A percentile compares a stretch with the other conserved stretches of the same genome.
phyloP scores from a whole-genome alignment of 75 land plant genomes.

The Pseudotsuga menziesii region DNA sequence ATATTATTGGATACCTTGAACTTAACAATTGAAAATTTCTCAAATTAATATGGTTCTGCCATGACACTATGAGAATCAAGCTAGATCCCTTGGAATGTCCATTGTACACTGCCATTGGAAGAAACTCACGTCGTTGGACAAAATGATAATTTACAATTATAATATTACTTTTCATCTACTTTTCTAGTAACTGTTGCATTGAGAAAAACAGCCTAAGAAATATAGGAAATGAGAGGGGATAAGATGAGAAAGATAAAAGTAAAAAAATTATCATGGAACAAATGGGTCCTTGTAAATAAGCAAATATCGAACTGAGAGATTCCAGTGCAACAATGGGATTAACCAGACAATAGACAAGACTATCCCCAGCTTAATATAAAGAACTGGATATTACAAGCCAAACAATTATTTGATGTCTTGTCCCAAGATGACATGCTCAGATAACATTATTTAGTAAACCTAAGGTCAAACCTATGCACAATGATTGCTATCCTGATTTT shows the following conservation, averaged over 20 bases:
- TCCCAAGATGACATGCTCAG: not conserved
- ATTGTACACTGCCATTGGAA: not conserved
- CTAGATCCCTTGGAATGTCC: not conserved
- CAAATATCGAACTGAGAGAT: not conserved
- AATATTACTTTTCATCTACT: not conserved
- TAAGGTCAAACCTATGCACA: not conserved
- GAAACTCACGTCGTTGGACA: not conserved
- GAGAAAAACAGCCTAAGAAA: not conserved
- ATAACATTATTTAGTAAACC: not conserved
- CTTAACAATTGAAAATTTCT: not conserved
- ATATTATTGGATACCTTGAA: not conserved
- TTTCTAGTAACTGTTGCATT: not conserved
- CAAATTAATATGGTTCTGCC: not conserved
- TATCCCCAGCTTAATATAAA: not conserved
- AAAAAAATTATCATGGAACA: not conserved
- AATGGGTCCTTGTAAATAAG: not conserved
- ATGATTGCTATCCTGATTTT: too few relatives aligned
- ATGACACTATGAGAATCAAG: not conserved
- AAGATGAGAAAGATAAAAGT: not conserved
- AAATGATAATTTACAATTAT: not conserved
- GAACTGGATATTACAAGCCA: not conserved
- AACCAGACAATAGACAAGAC: not conserved
- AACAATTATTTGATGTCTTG: not conserved
- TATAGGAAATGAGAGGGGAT: not conserved
- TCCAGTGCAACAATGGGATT: not conserved